A percentile compares a stretch with the other conserved stretches of the same genome.
These are phyloP conservation scores for Penicillium pancosmium DNA, from an alignment of 495 filamentous ascomycete species.

Conservation along the genomic window DNA sequence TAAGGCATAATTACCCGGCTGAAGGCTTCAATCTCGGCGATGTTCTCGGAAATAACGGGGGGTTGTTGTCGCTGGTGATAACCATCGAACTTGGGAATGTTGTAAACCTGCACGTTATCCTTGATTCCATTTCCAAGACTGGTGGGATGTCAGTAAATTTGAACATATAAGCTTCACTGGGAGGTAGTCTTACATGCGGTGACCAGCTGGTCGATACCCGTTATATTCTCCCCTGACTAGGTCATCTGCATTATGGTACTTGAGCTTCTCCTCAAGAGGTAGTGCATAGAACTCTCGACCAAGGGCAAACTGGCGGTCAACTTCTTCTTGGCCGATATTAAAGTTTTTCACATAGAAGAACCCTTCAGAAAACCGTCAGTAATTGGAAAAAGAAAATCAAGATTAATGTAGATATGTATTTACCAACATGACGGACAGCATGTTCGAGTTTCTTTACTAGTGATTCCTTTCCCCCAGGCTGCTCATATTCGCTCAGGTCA, in stretches of 20 bases:
- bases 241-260: constrained; percentile 43
- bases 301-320: constrained; percentile 59
- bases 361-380: constrained; percentile 14
- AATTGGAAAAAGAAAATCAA: not conserved
- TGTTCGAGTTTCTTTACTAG: constrained; percentile 60
- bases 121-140: constrained; percentile 48
- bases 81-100: constrained; percentile 54
- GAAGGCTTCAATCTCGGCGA: constrained; percentile 44
- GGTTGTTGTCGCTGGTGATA: constrained; percentile 46
- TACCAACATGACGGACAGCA: constrained; percentile 56
- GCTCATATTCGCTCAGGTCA: constrained; percentile 52
- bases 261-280: constrained; percentile 56
- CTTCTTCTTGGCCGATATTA: constrained; percentile 57
- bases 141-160: not conserved
- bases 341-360: constrained; percentile 62
- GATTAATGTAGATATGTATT: constrained; percentile 8
- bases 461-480: constrained; percentile 55
- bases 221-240: constrained; percentile 43
- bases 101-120: constrained; percentile 56
- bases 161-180: not conserved
- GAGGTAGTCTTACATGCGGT: constrained; percentile 37
- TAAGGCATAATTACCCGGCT: constrained; percentile 33
- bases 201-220: constrained; percentile 48
- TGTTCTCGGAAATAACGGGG: constrained; percentile 31
- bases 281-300: constrained; percentile 57